Conservation (phyloP, 768 basidiomycete genomes). For the Cubamyces sp. region DNA sequence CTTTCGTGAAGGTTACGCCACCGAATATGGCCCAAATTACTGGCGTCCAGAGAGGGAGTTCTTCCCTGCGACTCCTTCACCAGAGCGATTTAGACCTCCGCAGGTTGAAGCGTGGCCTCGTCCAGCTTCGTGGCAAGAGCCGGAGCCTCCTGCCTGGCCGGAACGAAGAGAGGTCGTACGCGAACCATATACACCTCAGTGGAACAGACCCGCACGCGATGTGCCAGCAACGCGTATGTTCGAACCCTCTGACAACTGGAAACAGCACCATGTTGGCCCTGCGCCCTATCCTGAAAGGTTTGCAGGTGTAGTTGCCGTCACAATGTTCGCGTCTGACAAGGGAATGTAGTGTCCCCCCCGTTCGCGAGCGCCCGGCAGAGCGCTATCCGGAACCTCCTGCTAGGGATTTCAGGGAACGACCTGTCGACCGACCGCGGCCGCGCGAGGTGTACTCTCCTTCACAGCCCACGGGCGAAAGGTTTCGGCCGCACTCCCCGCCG, state of each 20-base stretch:
- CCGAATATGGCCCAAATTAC: slow-evolving; percentile 39
- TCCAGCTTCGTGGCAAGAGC: slow-evolving; percentile 45
- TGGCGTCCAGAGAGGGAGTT: slow-evolving; percentile 40
- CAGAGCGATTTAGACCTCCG: slow-evolving; percentile 50
- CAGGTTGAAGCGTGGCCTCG: slow-evolving; percentile 55
- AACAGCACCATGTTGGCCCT: slow-evolving; percentile 54
- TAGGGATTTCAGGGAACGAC: slow-evolving; percentile 9
- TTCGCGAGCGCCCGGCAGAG: slow-evolving; percentile 22
- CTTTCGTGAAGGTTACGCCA: slow-evolving; percentile 45
- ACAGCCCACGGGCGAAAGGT: slow-evolving; percentile 50
- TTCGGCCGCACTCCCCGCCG: slow-evolving; percentile 46
- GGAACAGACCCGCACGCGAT: slow-evolving; percentile 42
- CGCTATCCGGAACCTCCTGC: slow-evolving; percentile 10
- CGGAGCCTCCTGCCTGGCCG: slow-evolving; percentile 41
- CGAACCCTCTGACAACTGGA: slow-evolving; percentile 77
- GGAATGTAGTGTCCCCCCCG: neutral
- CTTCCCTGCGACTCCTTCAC: slow-evolving; percentile 55
- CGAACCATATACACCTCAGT: slow-evolving; percentile 4
- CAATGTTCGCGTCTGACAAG: neutral
- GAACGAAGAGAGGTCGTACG: slow-evolving; percentile 44
- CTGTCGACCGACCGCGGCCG: slow-evolving; percentile 6
- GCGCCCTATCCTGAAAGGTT: slow-evolving; percentile 5
- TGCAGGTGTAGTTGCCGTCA: slow-evolving; percentile 5
- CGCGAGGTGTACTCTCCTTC: slow-evolving; percentile 27
- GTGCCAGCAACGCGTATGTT: slow-evolving; percentile 58